Evolutionary conservation across 805 yeast species (phyloP).

Genomic region (Saturnispora hagleri): DNA sequence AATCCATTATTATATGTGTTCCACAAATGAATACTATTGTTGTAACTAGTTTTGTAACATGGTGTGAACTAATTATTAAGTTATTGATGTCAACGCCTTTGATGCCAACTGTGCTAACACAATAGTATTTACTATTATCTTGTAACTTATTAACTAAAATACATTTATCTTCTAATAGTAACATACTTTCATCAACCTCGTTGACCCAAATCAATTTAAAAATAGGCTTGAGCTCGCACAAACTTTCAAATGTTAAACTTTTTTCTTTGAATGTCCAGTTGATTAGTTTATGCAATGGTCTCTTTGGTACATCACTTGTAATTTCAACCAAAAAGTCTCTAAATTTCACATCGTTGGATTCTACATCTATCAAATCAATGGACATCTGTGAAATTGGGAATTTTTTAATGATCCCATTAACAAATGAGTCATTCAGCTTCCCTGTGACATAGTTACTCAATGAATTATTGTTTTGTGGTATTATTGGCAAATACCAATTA

Average conservation of each 20-base stretch:
- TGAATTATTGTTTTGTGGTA: slow-evolving; percentile 5
- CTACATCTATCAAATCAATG: slow-evolving; percentile 2
- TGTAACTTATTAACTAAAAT: slow-evolving; percentile 7
- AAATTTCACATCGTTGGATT: slow-evolving; percentile 1
- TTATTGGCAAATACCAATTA: slow-evolving; percentile 7
- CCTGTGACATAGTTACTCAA: slow-evolving; percentile 5
- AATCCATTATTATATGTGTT: slow-evolving; percentile 1
- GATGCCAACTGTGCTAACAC: slow-evolving; percentile 5
- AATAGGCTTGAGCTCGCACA: not conserved
- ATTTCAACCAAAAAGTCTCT: not conserved
- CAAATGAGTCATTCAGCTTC: slow-evolving; percentile 1
- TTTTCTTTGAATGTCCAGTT: not conserved
- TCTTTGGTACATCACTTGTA: not conserved
- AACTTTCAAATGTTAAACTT: not conserved
- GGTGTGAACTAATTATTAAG: slow-evolving; percentile 3
- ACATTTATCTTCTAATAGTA: not conserved
- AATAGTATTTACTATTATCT: slow-evolving; percentile 3
- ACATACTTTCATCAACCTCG: not conserved
- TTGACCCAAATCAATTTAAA: slow-evolving; percentile 3
- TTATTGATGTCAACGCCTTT: not conserved
- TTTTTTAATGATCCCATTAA: slow-evolving; percentile 1
- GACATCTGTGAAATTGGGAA: slow-evolving; percentile 1
- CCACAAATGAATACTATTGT: slow-evolving; percentile 7
- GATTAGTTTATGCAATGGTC: slow-evolving; percentile 2
- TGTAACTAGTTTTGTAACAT: slow-evolving; percentile 3